phyloP scores from a whole-genome alignment of 1,284 basidiomycete species.

The Leccinum solheimii region DNA sequence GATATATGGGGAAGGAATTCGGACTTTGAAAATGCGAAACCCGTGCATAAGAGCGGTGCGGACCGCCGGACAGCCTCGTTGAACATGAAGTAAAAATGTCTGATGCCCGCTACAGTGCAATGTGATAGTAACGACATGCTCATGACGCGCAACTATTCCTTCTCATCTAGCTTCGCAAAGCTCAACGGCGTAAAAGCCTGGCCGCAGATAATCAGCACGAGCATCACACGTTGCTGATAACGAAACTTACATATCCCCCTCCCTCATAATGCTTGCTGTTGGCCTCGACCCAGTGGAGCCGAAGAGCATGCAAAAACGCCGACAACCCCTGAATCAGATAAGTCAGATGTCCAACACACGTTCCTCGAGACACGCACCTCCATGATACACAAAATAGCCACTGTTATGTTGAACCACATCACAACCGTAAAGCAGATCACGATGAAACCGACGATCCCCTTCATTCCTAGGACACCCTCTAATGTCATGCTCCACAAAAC shows the following conservation, averaged over 20 bases:
- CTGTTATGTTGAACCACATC: conserved; percentile 83
- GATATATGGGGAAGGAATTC: conserved; percentile 23
- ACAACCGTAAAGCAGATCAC: conserved; percentile 65
- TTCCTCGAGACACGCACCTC: conserved; percentile 61
- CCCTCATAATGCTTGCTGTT: conserved; percentile 97
- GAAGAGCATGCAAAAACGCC: conserved; percentile 93
- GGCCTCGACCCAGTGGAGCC: conserved; percentile 97
- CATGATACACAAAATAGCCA: conserved; percentile 86
- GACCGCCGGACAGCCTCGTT: conserved; percentile 20
- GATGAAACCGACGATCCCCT: conserved; percentile 59
- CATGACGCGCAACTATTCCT: conserved; percentile 19
- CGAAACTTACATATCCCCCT: conserved; percentile 74
- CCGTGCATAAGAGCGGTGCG: background rate
- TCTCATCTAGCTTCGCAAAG: conserved; percentile 54
- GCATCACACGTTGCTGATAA: conserved; percentile 24
- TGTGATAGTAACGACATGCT: conserved; percentile 6
- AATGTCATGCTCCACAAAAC: conserved; percentile 91
- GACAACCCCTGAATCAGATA: conserved; percentile 69
- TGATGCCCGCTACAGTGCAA: conserved; percentile 3
- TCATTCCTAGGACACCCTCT: conserved; percentile 54
- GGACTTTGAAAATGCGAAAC: conserved; percentile 35
- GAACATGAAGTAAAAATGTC: conserved; percentile 6
- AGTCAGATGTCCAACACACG: conserved; percentile 19
- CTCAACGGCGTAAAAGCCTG: conserved; percentile 69
- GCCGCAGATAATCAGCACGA: conserved; percentile 33